Base-by-base conservation (phyloP, 208 protist species). In the Trypanosoma scelopori region DNA sequence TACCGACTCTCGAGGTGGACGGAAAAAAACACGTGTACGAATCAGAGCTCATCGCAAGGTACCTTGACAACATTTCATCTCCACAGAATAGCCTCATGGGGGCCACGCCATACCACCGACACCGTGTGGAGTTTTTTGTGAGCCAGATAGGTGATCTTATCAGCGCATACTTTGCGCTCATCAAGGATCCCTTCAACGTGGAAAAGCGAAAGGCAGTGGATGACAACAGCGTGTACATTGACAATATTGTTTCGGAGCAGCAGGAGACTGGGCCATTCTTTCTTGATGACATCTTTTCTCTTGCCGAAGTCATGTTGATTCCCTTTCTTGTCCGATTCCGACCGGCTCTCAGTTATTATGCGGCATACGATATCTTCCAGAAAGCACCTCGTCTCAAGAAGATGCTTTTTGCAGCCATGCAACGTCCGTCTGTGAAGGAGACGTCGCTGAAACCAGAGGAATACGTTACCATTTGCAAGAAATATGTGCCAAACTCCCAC, bases 121-220 rank as follows among this genome's bases (percentile, higher is more conserved):
- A 91, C 60, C 71, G 66, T 27, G 81, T 94, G 43, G 76, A 90
- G 63, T 90, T 91, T 51, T 94, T 94, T 68, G 49, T 89, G 51
- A 76, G 56, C 25, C 80, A 94, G 70, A 58, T 78, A 4, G 61
- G 76, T 25, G 74, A 90, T 43, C 68, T 94, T 55, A 81, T 81
- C 28, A 48, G 58, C 3, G 78, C 84, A 27, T 66, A 65, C 50
- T 81, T 84, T 73, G 59, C 22, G 11, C 58, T 87, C 1, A 64
- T 91, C 7, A 49, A 70, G 23, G 82, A 91, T 57, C 81, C 82
- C 20, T 66, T 84, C 32, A 84, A 80, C 69, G 51, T n/a, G 48
- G 77, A 85, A 64, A 89, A 85, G 68, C 71, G 76, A 47, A 75
- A 76, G 58, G 56, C 55, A 5, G 32, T 89, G 53, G 63, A 80